phyloP scores from a whole-genome alignment of 2,329 filamentous ascomycete genomes.

The Fusarium transvaalense region DNA sequence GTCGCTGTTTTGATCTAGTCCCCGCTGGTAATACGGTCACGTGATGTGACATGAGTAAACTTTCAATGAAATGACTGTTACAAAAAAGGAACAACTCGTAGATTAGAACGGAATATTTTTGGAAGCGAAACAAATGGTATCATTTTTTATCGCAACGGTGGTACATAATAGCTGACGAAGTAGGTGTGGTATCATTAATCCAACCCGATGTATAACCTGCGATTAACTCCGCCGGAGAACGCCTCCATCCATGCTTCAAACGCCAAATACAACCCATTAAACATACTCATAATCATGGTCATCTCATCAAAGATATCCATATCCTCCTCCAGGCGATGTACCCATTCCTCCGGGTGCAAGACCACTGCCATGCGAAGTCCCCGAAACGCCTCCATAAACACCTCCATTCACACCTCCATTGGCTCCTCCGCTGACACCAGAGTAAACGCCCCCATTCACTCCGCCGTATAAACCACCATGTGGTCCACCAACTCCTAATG shows the following conservation, averaged over 20 bases:
- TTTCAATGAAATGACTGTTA: no score
- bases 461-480: constrained; percentile 28
- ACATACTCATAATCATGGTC: no score
- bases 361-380: constrained; percentile 23
- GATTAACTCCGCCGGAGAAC: fast-evolving
- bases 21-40: background rate
- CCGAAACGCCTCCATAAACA: constrained; percentile 37
- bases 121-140: no score
- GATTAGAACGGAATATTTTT: no score
- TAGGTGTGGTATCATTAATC: background rate
- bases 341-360: constrained; percentile 24
- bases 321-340: constrained; percentile 26
- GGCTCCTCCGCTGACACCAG: constrained; percentile 17
- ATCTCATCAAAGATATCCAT: constrained; percentile 12
- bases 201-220: background rate
- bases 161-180: no score
- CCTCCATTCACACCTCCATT: constrained; percentile 28
- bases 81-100: no score
- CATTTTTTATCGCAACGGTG: no score
- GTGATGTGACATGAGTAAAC: no score
- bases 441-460: constrained; percentile 34
- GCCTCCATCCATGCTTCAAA: background rate
- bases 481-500: constrained; percentile 16
- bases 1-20: constrained; percentile 33
- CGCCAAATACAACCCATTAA: background rate